Evolutionary conservation across 192 early-diverging fungal genomes (phyloP).

Genomic region (Gamsiella multidivaricata): DNA sequence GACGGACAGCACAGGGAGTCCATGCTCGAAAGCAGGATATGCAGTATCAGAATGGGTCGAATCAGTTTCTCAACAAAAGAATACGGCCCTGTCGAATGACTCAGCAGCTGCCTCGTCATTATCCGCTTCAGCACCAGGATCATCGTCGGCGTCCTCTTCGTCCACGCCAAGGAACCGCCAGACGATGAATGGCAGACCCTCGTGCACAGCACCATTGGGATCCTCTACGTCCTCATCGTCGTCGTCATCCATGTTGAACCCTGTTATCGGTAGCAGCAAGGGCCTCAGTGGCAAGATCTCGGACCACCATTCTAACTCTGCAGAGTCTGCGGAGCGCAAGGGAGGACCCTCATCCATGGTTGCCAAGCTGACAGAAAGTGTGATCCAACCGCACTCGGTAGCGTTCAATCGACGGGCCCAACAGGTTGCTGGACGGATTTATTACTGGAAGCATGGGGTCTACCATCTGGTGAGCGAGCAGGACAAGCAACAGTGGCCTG

Average conservation of each 20-base stretch:
- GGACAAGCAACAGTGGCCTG: constrained; percentile 46
- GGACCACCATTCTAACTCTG: constrained; percentile 35
- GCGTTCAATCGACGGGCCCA: constrained; percentile 44
- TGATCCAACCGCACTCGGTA: constrained; percentile 25
- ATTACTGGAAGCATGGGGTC: constrained; percentile 39
- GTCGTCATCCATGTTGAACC: constrained; percentile 4
- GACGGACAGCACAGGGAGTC: background rate
- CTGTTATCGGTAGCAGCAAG: no score
- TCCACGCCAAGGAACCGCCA: background rate
- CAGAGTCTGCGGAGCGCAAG: constrained; percentile 6
- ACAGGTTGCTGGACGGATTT: constrained; percentile 36
- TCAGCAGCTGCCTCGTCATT: constrained; percentile 1
- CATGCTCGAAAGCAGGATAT: background rate
- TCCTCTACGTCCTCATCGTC: constrained; percentile 5
- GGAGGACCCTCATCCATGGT: constrained; percentile 4
- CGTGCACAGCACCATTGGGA: no score
- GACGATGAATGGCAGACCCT: background rate
- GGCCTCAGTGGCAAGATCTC: background rate
- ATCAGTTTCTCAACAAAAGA: background rate
- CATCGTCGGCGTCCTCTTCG: constrained; percentile 16
- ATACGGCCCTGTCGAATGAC: background rate
- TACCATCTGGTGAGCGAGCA: constrained; percentile 31
- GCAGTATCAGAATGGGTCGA: constrained; percentile 32
- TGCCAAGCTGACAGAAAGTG: constrained; percentile 12
- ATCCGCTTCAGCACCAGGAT: no score